A percentile compares a stretch with the other conserved stretches of the same genome.
phyloP scores from a whole-genome alignment of 2,329 filamentous ascomycete genomes.

The Pezicula neosporulosa region DNA sequence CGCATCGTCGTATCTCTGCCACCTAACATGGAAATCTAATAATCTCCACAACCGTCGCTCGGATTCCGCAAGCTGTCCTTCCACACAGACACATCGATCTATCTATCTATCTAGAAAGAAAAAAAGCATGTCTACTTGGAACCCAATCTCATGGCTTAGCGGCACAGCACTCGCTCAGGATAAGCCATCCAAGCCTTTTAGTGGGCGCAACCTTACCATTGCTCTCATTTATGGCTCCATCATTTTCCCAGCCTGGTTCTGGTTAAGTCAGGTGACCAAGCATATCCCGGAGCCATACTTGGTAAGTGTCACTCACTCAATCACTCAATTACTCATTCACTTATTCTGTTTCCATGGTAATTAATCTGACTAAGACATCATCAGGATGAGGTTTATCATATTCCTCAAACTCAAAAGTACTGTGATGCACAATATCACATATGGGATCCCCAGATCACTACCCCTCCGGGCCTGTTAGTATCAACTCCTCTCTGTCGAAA shows the following conservation, averaged over 20 bases:
- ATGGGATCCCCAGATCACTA: constrained; percentile 98
- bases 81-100: too few species aligned
- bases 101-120: too few species aligned
- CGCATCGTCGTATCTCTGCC: too few species aligned
- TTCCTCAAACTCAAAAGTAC: constrained; percentile 87
- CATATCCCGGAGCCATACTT: constrained; percentile 9
- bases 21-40: too few species aligned
- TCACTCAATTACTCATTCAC: background rate
- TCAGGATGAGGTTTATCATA: constrained; percentile 84
- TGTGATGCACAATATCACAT: constrained; percentile 69
- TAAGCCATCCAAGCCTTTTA: background rate
- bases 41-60: too few species aligned
- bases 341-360: background rate
- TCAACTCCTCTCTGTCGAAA: constrained; percentile 14
- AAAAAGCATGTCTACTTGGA: background rate
- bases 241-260: constrained; percentile 3
- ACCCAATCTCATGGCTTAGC: constrained; percentile 1
- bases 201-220: background rate
- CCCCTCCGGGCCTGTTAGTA: constrained; percentile 78
- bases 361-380: background rate
- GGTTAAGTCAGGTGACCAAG: constrained; percentile 3
- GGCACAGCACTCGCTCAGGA: background rate
- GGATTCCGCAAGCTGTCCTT: too few species aligned
- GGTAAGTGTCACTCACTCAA: background rate
- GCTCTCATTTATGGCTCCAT: constrained; percentile 2